Percentiles rank a stretch among this genome's conserved stretches.
phyloP scores from a whole-genome alignment of 257 asterid genomes.

The Asclepias syriaca region DNA sequence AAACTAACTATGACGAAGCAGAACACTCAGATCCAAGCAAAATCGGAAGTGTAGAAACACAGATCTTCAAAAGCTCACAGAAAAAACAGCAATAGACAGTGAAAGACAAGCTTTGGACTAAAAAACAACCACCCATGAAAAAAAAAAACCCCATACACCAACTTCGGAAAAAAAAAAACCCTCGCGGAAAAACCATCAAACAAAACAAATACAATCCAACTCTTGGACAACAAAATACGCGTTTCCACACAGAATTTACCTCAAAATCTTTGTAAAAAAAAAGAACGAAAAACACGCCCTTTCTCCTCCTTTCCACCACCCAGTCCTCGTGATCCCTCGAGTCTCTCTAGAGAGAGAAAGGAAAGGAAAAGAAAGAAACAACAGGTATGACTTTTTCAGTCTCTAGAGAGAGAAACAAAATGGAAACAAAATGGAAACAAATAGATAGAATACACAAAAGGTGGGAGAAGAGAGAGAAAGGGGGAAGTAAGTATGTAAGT shows the following conservation, averaged over 20 bases:
- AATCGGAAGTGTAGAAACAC: not conserved
- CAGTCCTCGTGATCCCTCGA: constrained; percentile 2
- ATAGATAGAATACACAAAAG: no score
- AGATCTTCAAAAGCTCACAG: constrained; percentile 14
- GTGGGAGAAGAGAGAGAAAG: not conserved
- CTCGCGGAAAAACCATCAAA: not conserved
- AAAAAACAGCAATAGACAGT: not conserved
- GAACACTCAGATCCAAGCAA: constrained; percentile 22
- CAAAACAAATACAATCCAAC: not conserved
- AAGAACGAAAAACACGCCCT: not conserved
- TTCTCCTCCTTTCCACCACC: not conserved
- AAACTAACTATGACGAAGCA: not conserved
- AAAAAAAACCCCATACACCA: not conserved
- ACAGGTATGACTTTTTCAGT: not conserved
- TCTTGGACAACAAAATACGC: not conserved
- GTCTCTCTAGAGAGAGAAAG: not conserved
- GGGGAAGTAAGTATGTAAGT: not conserved
- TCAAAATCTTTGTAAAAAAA: not conserved
- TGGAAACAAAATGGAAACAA: not conserved
- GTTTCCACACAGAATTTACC: not conserved
- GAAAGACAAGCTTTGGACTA: not conserved
- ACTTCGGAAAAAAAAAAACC: no score
- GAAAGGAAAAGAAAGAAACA: not conserved
- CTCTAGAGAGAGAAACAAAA: not conserved
- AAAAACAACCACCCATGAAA: not conserved